Evolutionary conservation across 1,284 basidiomycete genomes (phyloP), one percentile per base, ranked within the genome.

Genomic region (Neonothopanus nambi): DNA sequence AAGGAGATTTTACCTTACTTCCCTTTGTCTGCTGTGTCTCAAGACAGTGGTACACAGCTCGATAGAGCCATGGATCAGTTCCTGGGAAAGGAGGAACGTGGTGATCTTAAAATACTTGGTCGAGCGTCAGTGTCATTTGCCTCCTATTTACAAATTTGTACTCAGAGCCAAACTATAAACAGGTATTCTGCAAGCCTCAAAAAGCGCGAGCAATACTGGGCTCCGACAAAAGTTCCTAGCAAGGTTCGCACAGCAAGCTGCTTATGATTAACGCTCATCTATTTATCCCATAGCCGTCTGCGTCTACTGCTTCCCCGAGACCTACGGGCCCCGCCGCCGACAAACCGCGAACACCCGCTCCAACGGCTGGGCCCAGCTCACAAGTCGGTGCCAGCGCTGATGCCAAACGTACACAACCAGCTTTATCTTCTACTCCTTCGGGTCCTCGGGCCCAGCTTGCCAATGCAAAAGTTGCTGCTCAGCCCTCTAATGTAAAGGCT

Each of bases 1-100:
- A 93, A 94, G 62, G 91, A 95, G 67, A 83, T 98, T 30, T 79
- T 95, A 41, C 87, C 91, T 2, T 87, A 89, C 45, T 96, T 95
- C 71, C 95, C 95, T 15, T 65, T 91, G 28, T 80, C 85, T 42
- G 71, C 81, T 17, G 80, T 88, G 37, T 66, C 69, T 15, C 70
- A 72, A 38, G 76, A 77, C 49, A 72, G 76, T 30, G 89, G 89
- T 12, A 66, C 76, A 7, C 73, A 70, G 18, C 76, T 98, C 44
- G 79, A 87, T 59, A 72, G 68, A 18, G 81, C 82, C 2, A 81
- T 96, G 57, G 82, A 88, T 60, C 76, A 79, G 21, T 80, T 93
- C 54, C 64, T 91, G 12, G 83, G 85, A 58, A 82, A 75, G 17
- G 93, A 95, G 69, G 82, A 85, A 56, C 81, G 90, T 15, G 85